Conservation (phyloP, 768 basidiomycete genomes). For the Porphyrellus cyaneotinctus region DNA sequence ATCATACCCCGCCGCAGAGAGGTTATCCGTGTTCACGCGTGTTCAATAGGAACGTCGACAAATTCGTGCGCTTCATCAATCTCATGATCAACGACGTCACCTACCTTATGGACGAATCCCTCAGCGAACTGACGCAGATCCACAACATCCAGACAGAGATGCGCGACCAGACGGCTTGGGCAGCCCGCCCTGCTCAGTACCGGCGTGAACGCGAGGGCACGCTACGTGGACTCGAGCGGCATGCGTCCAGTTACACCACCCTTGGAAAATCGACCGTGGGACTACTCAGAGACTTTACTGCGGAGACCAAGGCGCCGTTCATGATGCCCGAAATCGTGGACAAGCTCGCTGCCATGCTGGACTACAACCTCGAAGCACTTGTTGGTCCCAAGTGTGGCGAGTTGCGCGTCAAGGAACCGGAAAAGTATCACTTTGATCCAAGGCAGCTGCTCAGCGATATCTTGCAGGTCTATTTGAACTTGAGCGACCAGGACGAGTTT, state of each 20-base stretch:
- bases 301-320: conserved; percentile 87
- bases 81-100: conserved; percentile 99
- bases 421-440: conserved; percentile 88
- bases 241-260: conserved; percentile 82
- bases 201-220: conserved; percentile 80
- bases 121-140: conserved; percentile 85
- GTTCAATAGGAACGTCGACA: conserved; percentile 69
- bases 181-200: conserved; percentile 58
- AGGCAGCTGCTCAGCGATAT: conserved; percentile 79
- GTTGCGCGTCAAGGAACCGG: conserved; percentile 77
- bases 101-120: conserved; percentile 94
- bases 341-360: conserved; percentile 91
- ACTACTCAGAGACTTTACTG: conserved; percentile 87
- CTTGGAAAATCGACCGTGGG: conserved; percentile 88
- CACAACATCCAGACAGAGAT: conserved; percentile 83
- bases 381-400: conserved; percentile 88
- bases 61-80: conserved; percentile 94
- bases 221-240: conserved; percentile 75
- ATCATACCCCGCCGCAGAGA: background rate
- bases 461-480: conserved; percentile 84
- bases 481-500: conserved; percentile 77
- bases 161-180: conserved; percentile 71
- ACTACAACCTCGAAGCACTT: conserved; percentile 87
- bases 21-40: background rate
- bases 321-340: conserved; percentile 96